phyloP scores from a whole-genome alignment of 768 basidiomycete genomes.

The Boletus pseudo-olivaceus region DNA sequence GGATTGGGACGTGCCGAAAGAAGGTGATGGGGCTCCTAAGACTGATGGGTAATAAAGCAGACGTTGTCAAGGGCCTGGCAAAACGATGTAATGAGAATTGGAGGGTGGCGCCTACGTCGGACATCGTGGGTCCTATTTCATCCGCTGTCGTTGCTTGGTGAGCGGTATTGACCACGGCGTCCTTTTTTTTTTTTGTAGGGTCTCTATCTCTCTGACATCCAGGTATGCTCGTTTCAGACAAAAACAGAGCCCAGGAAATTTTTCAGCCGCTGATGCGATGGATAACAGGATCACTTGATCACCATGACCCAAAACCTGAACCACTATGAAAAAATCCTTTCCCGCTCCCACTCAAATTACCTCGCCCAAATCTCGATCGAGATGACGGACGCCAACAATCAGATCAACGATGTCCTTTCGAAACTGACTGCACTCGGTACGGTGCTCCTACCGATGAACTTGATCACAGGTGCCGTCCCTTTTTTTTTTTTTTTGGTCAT shows the following conservation, averaged over 20 bases:
- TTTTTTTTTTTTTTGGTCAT: background rate
- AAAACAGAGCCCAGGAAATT: too few relatives aligned
- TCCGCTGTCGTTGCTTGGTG: background rate
- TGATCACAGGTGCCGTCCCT: slow-evolving; percentile 72
- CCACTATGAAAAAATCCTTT: slow-evolving; percentile 99
- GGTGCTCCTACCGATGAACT: slow-evolving; percentile 94
- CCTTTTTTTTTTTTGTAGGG: slow-evolving; percentile 47
- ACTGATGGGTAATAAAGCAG: slow-evolving; percentile 99
- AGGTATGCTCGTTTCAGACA: slow-evolving; percentile 39
- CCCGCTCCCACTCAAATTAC: slow-evolving; percentile 98
- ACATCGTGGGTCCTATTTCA: slow-evolving; percentile 62
- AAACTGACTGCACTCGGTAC: slow-evolving; percentile 98
- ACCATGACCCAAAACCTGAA: slow-evolving; percentile 99
- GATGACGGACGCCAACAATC: slow-evolving; percentile 99
- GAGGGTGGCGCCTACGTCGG: slow-evolving; percentile 96
- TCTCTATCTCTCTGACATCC: slow-evolving; percentile 92
- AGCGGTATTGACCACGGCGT: background rate
- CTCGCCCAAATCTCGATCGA: slow-evolving; percentile 99
- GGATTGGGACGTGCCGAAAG: slow-evolving; percentile 97
- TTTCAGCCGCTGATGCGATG: slow-evolving; percentile 3
- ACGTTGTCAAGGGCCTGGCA: slow-evolving; percentile 97
- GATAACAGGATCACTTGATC: slow-evolving; percentile 82
- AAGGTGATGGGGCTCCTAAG: slow-evolving; percentile 98
- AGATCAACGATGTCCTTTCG: slow-evolving; percentile 97
- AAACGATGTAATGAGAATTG: slow-evolving; percentile 99